Conservation (phyloP, 768 basidiomycete genomes). For the Boletus vinaceobasis region DNA sequence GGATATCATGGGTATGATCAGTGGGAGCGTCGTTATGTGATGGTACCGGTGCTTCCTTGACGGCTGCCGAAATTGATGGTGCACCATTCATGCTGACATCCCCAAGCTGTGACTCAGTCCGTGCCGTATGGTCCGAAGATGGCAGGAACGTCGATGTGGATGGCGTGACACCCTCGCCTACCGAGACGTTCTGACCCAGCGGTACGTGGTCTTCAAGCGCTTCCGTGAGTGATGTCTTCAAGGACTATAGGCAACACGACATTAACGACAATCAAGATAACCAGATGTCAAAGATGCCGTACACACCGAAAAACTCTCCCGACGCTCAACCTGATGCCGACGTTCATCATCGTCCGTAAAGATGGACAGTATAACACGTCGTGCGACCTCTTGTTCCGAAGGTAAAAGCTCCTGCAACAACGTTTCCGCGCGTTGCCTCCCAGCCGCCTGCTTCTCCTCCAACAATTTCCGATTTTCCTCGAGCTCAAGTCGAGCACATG, state of each 20-base stretch:
- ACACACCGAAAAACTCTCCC: constrained; percentile 58
- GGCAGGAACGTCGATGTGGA: constrained; percentile 10
- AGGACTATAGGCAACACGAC: constrained; percentile 31
- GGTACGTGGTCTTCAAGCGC: constrained; percentile 50
- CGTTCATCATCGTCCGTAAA: constrained; percentile 49
- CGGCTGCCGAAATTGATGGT: neutral
- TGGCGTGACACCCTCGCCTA: constrained; percentile 20
- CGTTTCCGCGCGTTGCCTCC: constrained; percentile 49
- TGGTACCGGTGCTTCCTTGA: constrained; percentile 2
- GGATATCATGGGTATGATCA: constrained; percentile 11
- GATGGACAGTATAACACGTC: constrained; percentile 61
- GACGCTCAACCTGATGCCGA: constrained; percentile 48
- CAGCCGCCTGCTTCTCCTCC: constrained; percentile 57
- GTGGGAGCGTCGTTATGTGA: neutral
- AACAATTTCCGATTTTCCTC: constrained; percentile 54
- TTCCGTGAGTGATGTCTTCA: constrained; percentile 45
- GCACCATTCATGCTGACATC: neutral
- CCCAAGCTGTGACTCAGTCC: neutral
- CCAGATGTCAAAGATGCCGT: neutral
- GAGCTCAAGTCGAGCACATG: constrained; percentile 56
- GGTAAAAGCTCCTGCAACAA: constrained; percentile 54
- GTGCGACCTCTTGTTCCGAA: constrained; percentile 66
- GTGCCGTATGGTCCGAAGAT: neutral
- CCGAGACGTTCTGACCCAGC: constrained; percentile 24
- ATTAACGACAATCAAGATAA: neutral